Percentiles rank a stretch among this genome's conserved stretches.
Conservation (phyloP, 768 basidiomycete genomes). For the Mycena rosella region DNA sequence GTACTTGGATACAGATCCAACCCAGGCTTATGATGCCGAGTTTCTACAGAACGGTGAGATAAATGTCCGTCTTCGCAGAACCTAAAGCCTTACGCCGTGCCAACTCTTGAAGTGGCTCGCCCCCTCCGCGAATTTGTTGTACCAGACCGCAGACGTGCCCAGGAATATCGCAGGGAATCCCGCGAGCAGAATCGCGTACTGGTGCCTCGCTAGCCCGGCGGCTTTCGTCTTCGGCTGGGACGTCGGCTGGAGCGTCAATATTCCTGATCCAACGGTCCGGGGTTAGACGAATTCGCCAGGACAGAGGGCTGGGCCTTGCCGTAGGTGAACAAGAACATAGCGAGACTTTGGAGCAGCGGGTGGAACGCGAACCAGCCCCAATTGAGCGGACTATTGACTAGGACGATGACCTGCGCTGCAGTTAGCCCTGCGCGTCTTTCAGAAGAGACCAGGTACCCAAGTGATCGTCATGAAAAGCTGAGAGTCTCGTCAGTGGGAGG, state of each 20-base stretch:
- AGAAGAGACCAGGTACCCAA: constrained; percentile 51
- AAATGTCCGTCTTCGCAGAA: not conserved
- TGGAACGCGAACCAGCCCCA: constrained; percentile 77
- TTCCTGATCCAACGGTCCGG: constrained; percentile 57
- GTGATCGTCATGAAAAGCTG: constrained; percentile 58
- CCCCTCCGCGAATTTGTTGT: constrained; percentile 67
- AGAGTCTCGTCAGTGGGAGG: not conserved
- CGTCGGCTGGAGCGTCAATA: constrained; percentile 83
- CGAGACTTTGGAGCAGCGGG: constrained; percentile 71
- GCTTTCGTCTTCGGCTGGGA: constrained; percentile 74
- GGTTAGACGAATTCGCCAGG: constrained; percentile 3
- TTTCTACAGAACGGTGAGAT: constrained; percentile 50
- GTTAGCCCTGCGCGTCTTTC: not conserved
- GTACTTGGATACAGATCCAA: constrained; percentile 73
- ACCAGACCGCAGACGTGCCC: constrained; percentile 72
- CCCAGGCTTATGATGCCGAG: constrained; percentile 73
- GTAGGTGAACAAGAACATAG: constrained; percentile 68
- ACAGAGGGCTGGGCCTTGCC: constrained; percentile 56
- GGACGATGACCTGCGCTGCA: constrained; percentile 42
- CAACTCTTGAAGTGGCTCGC: constrained; percentile 76
- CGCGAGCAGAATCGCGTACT: constrained; percentile 66
- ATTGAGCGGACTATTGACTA: constrained; percentile 58
- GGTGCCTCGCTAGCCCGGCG: constrained; percentile 78
- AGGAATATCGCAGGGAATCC: constrained; percentile 70
- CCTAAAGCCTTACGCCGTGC: constrained; percentile 72